These are phyloP conservation scores for Sarcodon sp. DNA, from an alignment of 768 basidiomycete species.

Conservation along the genomic window DNA sequence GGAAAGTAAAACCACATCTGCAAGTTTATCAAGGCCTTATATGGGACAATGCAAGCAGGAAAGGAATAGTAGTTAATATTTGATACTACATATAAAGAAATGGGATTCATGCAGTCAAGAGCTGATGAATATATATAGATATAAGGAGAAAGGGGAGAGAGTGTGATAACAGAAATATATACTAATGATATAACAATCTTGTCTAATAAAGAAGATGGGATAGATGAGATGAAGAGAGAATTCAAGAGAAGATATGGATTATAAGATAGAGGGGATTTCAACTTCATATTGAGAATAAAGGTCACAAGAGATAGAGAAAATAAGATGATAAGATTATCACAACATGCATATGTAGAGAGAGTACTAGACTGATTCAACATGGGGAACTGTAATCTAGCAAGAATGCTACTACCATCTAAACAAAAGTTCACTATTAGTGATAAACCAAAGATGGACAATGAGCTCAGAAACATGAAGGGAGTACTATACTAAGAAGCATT, in stretches of 20 bases:
- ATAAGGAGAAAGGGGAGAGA: too few species aligned
- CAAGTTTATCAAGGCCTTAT: conserved; percentile 8
- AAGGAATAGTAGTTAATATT: conserved; percentile 11
- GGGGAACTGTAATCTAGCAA: conserved; percentile 13
- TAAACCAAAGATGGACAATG: conserved; percentile 1
- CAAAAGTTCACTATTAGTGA: background rate
- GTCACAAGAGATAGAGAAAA: conserved; percentile 5
- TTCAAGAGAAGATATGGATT: too few species aligned
- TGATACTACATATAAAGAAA: too few species aligned
- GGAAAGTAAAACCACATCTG: conserved; percentile 7
- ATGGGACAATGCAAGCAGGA: conserved; percentile 15
- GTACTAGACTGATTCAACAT: conserved; percentile 14
- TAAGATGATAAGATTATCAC: conserved; percentile 16
- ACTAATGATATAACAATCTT: too few species aligned
- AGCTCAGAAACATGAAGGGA: background rate
- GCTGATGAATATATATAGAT: background rate
- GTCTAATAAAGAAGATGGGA: too few species aligned
- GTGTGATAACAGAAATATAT: too few species aligned
- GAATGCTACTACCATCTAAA: conserved; percentile 15
- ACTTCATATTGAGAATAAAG: conserved; percentile 10
- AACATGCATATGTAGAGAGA: conserved; percentile 19
- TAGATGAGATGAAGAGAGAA: too few species aligned
- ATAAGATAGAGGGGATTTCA: too few species aligned
- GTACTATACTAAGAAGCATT: conserved; percentile 3
- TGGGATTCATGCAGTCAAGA: background rate